Evolutionary conservation across 768 basidiomycete genomes (phyloP).

Genomic region (Mycena belliarum): DNA sequence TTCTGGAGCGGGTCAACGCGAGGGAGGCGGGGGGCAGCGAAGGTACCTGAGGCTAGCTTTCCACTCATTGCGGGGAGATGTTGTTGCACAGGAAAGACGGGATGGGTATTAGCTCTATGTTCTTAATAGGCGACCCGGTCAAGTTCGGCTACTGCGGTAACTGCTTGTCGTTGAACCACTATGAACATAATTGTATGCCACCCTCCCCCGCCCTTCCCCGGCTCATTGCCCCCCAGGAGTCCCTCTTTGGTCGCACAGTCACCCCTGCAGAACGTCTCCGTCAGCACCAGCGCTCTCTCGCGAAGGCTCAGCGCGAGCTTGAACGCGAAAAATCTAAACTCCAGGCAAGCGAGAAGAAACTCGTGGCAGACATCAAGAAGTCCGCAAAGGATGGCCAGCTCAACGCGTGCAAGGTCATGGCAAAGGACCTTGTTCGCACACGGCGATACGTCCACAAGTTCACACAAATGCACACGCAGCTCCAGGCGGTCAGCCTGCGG

Average conservation of each 20-base stretch:
- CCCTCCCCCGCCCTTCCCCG: background rate
- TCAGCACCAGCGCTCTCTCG: conserved; percentile 93
- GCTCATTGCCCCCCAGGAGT: conserved; percentile 60
- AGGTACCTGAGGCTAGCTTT: conserved; percentile 53
- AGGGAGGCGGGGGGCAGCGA: background rate
- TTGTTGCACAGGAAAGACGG: conserved; percentile 13
- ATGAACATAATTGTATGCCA: conserved; percentile 82
- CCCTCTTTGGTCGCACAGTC: conserved; percentile 89
- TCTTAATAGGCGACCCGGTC: background rate
- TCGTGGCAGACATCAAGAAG: conserved; percentile 93
- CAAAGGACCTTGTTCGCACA: conserved; percentile 96
- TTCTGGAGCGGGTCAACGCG: conserved; percentile 46
- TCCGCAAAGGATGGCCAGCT: conserved; percentile 95
- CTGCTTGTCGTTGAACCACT: conserved; percentile 10
- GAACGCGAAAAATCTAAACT: conserved; percentile 94
- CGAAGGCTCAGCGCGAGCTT: conserved; percentile 96
- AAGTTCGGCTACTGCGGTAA: background rate
- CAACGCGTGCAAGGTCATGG: conserved; percentile 99
- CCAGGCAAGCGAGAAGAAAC: conserved; percentile 96
- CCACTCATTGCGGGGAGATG: conserved; percentile 52
- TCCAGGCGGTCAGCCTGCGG: conserved; percentile 92
- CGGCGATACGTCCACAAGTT: conserved; percentile 96
- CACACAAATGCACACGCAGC: conserved; percentile 97
- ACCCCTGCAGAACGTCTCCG: conserved; percentile 96
- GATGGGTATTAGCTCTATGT: background rate